Conservation (phyloP, 352 stramenopile genomes). For the Globisporangium megalacanthum region DNA sequence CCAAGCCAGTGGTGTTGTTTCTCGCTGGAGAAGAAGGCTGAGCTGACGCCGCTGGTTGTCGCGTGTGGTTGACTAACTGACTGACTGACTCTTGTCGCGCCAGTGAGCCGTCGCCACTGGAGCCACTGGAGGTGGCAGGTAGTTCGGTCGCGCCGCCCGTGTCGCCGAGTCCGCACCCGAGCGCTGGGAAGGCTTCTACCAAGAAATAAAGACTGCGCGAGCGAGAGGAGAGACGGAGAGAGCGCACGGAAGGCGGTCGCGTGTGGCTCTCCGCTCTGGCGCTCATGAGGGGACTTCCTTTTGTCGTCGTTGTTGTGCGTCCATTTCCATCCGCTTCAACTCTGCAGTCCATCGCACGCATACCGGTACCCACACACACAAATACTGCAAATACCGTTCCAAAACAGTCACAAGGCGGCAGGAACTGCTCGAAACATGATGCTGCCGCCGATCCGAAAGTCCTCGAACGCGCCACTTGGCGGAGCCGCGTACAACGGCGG, state of each 20-base stretch:
- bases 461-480: slow-evolving; percentile 9
- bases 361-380: too few relatives aligned
- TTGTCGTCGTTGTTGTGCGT: not conserved
- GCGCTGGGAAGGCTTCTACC: not conserved
- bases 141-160: slow-evolving; percentile 1
- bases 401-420: not conserved
- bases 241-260: not conserved
- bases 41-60: not conserved
- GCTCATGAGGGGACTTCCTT: not conserved
- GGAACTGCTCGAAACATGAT: slow-evolving; percentile 17
- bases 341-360: too few relatives aligned
- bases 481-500: not conserved
- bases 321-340: too few relatives aligned
- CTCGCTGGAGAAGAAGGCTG: not conserved
- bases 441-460: slow-evolving; percentile 49
- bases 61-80: not conserved
- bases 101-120: slow-evolving; percentile 13
- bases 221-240: not conserved
- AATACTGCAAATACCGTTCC: too few relatives aligned
- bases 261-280: not conserved
- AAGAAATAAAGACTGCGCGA: slow-evolving; percentile 5
- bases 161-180: not conserved
- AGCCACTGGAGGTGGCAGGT: not conserved
- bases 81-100: too few relatives aligned
- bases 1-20: not conserved